Evolutionary conservation across 305 asterid species (phyloP), one percentile per base, ranked within the genome.

Genomic region (Fraxinus paxiana): DNA sequence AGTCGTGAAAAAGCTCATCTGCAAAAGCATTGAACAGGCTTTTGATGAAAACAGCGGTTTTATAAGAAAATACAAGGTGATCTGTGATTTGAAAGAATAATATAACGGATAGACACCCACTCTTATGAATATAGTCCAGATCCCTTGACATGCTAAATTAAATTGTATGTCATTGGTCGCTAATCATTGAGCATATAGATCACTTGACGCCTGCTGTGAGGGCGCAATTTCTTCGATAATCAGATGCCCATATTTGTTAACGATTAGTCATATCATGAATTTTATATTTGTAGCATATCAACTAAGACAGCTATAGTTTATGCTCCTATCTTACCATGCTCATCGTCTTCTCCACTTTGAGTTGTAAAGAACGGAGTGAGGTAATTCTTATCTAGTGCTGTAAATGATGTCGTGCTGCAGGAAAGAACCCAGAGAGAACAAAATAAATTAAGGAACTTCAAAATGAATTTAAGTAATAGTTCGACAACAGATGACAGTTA

Each of bases 341-440:
- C 98, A 10, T 92, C 98, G 73, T 93, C 98, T 71, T 92, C 97
- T 72, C 93, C 97, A 77, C 85, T 85, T 85, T 96, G 99, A 84
- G 89, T 84, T 34, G 98, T 96, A 79, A 96, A 96, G 88, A 96
- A 94, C 7, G 98, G 99, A 79, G 99, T 96, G 70, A 96, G 97
- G 90, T 92, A 96, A 90, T 96, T 94, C 91, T 85, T 93, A 80
- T 96, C 99, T 79, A 96, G 75, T 81, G 95, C 99, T 43, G 94
- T 90, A 86, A 96, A 96, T 69, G 98, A 88, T 18, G 98, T 85
- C 10, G 98, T 86, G 87, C 99, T 94, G 93, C 91, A 88, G 80
- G 77, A 72, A 86, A 80, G 78, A 80, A 82, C 12, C 77, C 73
- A 81, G 33, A 46, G 17, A 43, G 9, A 35, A 87, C 76, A 65